Conservation (phyloP, 148 eudicot genomes). For the Chenopodium formosanum region DNA sequence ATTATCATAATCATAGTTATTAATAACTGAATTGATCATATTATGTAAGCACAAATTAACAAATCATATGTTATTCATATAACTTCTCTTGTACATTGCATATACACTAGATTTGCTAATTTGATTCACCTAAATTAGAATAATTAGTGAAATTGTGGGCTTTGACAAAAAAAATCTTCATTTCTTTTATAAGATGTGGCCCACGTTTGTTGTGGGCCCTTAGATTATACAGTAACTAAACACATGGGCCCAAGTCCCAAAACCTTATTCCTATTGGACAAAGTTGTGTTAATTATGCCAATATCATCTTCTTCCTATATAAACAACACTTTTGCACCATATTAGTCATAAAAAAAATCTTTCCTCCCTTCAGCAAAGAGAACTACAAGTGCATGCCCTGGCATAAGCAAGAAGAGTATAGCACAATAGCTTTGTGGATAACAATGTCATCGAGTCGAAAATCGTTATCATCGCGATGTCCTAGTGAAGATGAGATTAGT, state of each 20-base stretch:
- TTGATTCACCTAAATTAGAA: background rate
- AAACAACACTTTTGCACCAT: background rate
- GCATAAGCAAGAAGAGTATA: background rate
- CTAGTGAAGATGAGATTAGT: conserved; percentile 27
- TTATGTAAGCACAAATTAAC: background rate
- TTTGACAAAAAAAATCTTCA: background rate
- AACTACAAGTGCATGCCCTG: background rate
- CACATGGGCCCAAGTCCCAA: conserved; percentile 21
- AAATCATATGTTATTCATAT: background rate
- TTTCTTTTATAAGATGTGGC: background rate
- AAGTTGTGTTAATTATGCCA: conserved; percentile 8
- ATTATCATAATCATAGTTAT: background rate
- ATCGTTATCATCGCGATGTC: conserved; percentile 9
- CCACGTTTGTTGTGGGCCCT: conserved; percentile 17
- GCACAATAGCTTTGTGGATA: background rate
- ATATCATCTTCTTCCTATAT: background rate
- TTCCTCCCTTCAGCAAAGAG: background rate
- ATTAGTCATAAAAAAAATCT: background rate
- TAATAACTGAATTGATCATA: background rate
- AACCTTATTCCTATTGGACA: conserved; percentile 10
- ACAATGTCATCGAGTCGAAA: conserved; percentile 22
- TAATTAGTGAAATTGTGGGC: background rate
- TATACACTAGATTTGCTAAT: background rate
- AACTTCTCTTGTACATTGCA: conserved; percentile 10
- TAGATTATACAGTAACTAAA: conserved; percentile 11